Percentiles rank a stretch among this genome's conserved stretches.
phyloP scores from a whole-genome alignment of 805 yeast genomes.

The Nakazawaea pomicola region DNA sequence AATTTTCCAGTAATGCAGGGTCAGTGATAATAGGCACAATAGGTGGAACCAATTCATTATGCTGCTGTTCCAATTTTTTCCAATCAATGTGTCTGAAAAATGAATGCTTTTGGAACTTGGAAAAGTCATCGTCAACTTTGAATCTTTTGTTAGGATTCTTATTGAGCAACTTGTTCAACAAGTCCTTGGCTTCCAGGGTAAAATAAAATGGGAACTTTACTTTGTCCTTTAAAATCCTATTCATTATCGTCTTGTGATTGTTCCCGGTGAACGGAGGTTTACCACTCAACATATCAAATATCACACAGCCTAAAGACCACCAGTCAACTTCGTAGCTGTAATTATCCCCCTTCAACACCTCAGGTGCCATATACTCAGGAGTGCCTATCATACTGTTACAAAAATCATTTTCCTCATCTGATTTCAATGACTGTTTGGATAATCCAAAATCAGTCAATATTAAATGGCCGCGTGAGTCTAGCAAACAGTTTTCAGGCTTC shows the following conservation, averaged over 20 bases:
- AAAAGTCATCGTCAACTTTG: conserved; percentile 50
- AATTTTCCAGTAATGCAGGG: conserved; percentile 80
- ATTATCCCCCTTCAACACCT: conserved; percentile 68
- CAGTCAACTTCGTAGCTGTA: conserved; percentile 83
- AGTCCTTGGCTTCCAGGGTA: conserved; percentile 75
- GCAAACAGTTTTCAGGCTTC: conserved; percentile 84
- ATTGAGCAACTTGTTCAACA: conserved; percentile 58
- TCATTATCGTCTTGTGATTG: conserved; percentile 68
- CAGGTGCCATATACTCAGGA: conserved; percentile 89
- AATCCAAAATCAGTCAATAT: conserved; percentile 85
- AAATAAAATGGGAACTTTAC: conserved; percentile 69
- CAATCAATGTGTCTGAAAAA: conserved; percentile 78
- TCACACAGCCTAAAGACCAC: conserved; percentile 87
- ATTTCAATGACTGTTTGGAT: conserved; percentile 40
- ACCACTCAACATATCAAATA: conserved; percentile 77
- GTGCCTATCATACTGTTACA: conserved; percentile 67
- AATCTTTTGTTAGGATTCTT: conserved; percentile 67
- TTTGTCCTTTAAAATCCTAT: conserved; percentile 66
- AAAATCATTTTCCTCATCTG: conserved; percentile 30
- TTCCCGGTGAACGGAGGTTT: conserved; percentile 87
- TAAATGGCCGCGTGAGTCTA: conserved; percentile 73
- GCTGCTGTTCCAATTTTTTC: conserved; percentile 48
- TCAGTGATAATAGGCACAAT: conserved; percentile 78
- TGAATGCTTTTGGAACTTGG: conserved; percentile 54
- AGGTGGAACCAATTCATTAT: conserved; percentile 56